Conservation (phyloP, 768 basidiomycete species). For the Amanita exitialis region DNA sequence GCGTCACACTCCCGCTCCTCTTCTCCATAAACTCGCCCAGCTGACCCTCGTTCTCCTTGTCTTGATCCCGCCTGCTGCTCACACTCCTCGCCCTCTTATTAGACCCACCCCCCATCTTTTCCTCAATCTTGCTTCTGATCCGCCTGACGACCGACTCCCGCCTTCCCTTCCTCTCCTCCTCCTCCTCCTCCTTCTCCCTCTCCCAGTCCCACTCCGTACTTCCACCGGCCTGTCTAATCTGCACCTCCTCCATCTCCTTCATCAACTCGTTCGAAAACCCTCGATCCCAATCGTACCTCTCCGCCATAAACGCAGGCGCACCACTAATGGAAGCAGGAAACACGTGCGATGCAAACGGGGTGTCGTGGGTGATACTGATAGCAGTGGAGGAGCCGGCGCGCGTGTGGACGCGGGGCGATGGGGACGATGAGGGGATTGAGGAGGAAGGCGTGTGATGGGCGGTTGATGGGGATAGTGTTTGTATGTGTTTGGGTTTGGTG, state of each 20-base stretch:
- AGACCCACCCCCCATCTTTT: background rate
- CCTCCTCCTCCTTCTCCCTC: background rate
- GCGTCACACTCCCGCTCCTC: conserved; percentile 35
- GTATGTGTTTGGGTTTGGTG: conserved; percentile 12
- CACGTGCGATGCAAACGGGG: conserved; percentile 36
- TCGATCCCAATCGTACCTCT: conserved; percentile 57
- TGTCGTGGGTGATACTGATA: background rate
- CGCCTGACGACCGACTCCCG: conserved; percentile 1
- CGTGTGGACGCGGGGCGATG: conserved; percentile 9
- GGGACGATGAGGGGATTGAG: conserved; percentile 11
- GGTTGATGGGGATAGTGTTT: conserved; percentile 5
- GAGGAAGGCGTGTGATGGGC: conserved; percentile 5
- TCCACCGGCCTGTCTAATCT: background rate
- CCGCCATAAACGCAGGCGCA: conserved; percentile 74
- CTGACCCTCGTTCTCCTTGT: conserved; percentile 7
- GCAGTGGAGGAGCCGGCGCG: background rate
- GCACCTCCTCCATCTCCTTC: conserved; percentile 22
- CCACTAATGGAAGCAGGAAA: conserved; percentile 33
- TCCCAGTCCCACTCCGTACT: conserved; percentile 1
- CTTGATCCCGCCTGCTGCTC: background rate
- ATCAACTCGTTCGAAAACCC: conserved; percentile 43
- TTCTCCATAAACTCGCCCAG: conserved; percentile 40
- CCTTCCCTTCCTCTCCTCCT: background rate
- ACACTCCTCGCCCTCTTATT: conserved; percentile 2
- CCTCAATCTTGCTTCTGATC: conserved; percentile 1